Base-by-base conservation (phyloP, 495 filamentous ascomycete species). In the Podospora pseudoanserina region DNA sequence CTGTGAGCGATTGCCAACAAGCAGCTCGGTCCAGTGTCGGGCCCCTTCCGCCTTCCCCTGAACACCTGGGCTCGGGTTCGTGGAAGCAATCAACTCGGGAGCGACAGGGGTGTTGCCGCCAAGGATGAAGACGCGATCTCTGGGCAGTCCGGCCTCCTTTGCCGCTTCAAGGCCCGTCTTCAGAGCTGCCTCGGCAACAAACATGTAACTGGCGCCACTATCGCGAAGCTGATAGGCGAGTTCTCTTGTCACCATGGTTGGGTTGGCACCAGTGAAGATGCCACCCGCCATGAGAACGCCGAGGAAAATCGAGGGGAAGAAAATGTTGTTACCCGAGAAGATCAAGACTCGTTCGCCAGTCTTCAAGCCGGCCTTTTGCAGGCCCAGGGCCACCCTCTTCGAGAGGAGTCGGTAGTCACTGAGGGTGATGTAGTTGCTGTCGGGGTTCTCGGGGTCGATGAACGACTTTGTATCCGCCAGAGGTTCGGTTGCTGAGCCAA, bases 261-360 rank as follows among this genome's bases (percentile, higher is more conserved):
- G 92, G 69, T 94, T 94, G 4, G 91, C 91, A 26, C 91, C 92
- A 18, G 87, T 88, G 77, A 94, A 94, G 65, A 93, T 83, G 5
- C 90, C 91, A 4, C 92, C 91, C 0, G 92, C 90, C 83, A 91
- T 91, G 44, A 91, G 80, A 26, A 90, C 81, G 18, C 91, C 92
- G 72, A 92, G 81, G 70, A 94, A 86, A 1, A 92, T 77, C 11
- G 87, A 82, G 0, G 92, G 89, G 74, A 89, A 92, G 81, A 89
- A 92, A 60, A 95, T 75, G 70, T 86, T 86, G 74, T 93, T 93
- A 27, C 84, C 84, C 2, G 89, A 89, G 76, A 88, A 92, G 19
- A 92, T 81, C 19, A 95, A 81, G 4, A 95, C 87, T 6, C 91
- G 86, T 71, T 94, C 92, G 30, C 90, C 91, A 0, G 78, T 74